A percentile compares a stretch with the other conserved stretches of the same genome.
Conservation (phyloP, 345 rosid species). For the Eucalyptus paniculata region DNA sequence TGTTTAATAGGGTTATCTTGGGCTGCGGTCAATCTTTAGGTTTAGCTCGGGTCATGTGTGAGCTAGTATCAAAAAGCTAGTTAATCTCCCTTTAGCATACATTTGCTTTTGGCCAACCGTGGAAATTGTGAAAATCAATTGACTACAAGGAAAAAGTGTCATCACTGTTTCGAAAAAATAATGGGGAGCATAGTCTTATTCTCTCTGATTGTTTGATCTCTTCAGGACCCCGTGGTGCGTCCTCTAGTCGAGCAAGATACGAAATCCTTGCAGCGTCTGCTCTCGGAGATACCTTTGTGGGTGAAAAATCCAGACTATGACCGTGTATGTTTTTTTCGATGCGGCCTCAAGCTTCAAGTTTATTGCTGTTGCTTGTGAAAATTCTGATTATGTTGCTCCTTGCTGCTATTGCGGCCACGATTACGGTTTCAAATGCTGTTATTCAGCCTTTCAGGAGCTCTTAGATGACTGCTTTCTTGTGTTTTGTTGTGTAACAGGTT, state of each 20-base stretch:
- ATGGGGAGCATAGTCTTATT: background rate
- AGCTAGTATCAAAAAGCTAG: background rate
- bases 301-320: conserved; percentile 94
- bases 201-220: background rate
- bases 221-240: conserved; percentile 66
- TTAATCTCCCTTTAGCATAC: background rate
- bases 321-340: conserved; percentile 46
- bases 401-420: background rate
- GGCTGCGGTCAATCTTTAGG: background rate
- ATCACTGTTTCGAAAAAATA: background rate
- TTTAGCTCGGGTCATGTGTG: background rate
- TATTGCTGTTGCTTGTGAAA: background rate
- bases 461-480: background rate
- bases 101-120: background rate
- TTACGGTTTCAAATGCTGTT: background rate
- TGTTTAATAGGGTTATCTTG: background rate
- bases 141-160: background rate
- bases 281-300: conserved; percentile 89
- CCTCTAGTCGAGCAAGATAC: conserved; percentile 74
- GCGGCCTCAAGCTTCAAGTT: background rate
- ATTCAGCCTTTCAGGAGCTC: background rate
- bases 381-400: background rate
- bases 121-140: background rate
- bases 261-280: conserved; percentile 44
- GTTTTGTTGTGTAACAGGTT: conserved; percentile 33